Evolutionary conservation across 2,329 filamentous ascomycete genomes (phyloP).

Genomic region (Alternaria brassicae): DNA sequence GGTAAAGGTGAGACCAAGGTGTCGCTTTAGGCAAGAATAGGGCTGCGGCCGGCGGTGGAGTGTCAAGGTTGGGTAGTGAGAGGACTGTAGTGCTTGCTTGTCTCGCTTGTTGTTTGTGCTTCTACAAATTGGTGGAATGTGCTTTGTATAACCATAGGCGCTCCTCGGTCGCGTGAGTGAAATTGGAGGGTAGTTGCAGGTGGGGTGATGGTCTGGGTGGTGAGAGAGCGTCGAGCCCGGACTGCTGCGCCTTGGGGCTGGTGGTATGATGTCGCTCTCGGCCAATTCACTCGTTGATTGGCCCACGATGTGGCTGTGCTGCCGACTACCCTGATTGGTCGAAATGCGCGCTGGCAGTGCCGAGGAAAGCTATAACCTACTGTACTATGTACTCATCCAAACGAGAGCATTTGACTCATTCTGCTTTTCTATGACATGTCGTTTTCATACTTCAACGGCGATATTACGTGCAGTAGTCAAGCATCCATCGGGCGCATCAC

Average conservation of each 20-base stretch:
- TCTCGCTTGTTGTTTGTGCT: conserved; percentile 9
- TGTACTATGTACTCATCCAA: background rate
- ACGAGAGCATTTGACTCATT: background rate
- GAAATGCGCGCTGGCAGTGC: background rate
- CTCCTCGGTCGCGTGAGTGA: conserved; percentile 36
- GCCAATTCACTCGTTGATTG: conserved; percentile 19
- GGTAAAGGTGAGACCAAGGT: conserved; percentile 38
- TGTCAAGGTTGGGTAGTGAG: conserved; percentile 13
- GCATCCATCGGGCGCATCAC: conserved; percentile 10
- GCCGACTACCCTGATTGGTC: conserved; percentile 14
- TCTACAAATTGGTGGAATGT: conserved; percentile 29
- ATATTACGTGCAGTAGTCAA: background rate
- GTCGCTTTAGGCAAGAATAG: conserved; percentile 23
- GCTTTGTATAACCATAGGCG: conserved; percentile 42
- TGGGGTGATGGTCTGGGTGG: conserved; percentile 35
- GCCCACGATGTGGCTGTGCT: conserved; percentile 16
- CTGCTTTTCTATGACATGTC: background rate
- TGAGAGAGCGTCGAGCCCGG: conserved; percentile 16
- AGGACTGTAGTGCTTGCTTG: conserved; percentile 29
- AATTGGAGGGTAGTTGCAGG: conserved; percentile 24
- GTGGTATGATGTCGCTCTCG: conserved; percentile 8
- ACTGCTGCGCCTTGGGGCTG: conserved; percentile 27
- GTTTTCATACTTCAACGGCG: background rate
- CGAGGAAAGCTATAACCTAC: background rate
- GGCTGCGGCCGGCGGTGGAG: conserved; percentile 12